Conservation (phyloP, 1,284 basidiomycete species). For the Lentinula novae-zelandiae region DNA sequence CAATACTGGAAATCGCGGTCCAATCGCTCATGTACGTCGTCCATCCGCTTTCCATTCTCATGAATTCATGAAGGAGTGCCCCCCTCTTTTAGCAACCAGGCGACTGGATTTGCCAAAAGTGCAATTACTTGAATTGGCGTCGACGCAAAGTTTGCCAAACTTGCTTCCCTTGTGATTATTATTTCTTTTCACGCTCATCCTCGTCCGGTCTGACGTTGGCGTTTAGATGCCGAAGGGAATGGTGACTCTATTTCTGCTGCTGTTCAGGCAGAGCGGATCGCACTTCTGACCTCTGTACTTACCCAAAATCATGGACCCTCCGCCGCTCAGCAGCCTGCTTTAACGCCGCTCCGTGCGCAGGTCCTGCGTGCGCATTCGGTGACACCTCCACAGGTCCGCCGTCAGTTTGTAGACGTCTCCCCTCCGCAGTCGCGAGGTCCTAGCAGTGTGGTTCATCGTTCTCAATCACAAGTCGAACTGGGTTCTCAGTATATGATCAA, state of each 20-base stretch:
- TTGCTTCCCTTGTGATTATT: slow-evolving; percentile 66
- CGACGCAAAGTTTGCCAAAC: slow-evolving; percentile 85
- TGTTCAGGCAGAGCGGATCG: slow-evolving; percentile 79
- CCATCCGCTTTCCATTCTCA: background rate
- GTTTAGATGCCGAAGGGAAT: slow-evolving; percentile 74
- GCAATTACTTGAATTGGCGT: slow-evolving; percentile 84
- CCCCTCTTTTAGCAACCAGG: slow-evolving; percentile 67
- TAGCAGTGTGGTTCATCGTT: slow-evolving; percentile 32
- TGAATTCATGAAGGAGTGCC: background rate
- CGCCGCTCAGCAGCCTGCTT: slow-evolving; percentile 13
- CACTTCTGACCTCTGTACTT: slow-evolving; percentile 66
- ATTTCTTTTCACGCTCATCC: slow-evolving; percentile 25
- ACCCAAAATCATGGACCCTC: slow-evolving; percentile 40
- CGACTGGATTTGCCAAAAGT: slow-evolving; percentile 86
- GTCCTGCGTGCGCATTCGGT: slow-evolving; percentile 38
- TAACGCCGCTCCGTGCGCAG: slow-evolving; percentile 20
- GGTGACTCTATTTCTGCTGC: slow-evolving; percentile 78
- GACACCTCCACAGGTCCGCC: slow-evolving; percentile 40
- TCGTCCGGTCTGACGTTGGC: slow-evolving; percentile 3
- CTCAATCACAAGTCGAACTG: slow-evolving; percentile 46
- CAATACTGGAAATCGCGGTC: slow-evolving; percentile 85
- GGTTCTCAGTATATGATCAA: slow-evolving; percentile 33
- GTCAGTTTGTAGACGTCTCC: slow-evolving; percentile 27
- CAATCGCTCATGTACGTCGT: slow-evolving; percentile 55
- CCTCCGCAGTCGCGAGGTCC: slow-evolving; percentile 29